phyloP scores from a whole-genome alignment of 495 filamentous ascomycete genomes.

The Penicillium simplicissimum region DNA sequence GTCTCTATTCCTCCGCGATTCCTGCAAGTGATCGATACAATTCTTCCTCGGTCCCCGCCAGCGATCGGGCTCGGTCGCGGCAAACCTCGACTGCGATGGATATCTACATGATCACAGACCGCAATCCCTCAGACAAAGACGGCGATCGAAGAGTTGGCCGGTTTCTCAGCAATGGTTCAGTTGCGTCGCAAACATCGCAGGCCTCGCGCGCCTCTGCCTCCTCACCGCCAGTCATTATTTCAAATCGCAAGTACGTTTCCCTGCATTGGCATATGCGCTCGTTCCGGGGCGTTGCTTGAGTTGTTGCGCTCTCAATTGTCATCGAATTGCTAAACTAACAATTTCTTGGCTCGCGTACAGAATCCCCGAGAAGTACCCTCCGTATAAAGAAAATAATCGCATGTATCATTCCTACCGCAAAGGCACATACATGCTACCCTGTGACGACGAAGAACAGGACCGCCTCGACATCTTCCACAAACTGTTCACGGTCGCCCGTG shows the following conservation, averaged over 20 bases:
- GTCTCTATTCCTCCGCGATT: slow-evolving; percentile 33
- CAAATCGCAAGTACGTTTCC: slow-evolving; percentile 38
- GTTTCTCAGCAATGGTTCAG: slow-evolving; percentile 39
- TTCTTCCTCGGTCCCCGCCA: slow-evolving; percentile 8
- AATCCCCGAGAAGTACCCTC: slow-evolving; percentile 36
- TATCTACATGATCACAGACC: slow-evolving; percentile 42
- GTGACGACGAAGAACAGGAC: slow-evolving; percentile 66
- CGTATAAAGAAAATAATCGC: slow-evolving; percentile 49
- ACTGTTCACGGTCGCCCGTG: slow-evolving; percentile 67
- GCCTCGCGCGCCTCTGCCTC: slow-evolving; percentile 24
- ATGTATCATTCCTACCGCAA: slow-evolving; percentile 50
- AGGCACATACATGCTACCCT: slow-evolving; percentile 52
- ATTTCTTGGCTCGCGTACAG: slow-evolving; percentile 23
- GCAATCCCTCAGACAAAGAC: slow-evolving; percentile 30
- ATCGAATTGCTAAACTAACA: background rate
- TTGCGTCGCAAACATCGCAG: slow-evolving; percentile 27
- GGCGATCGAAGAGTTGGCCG: slow-evolving; percentile 24
- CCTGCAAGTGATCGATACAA: slow-evolving; percentile 25
- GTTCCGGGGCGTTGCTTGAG: background rate
- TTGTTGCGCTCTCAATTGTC: background rate
- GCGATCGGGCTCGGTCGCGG: slow-evolving; percentile 35
- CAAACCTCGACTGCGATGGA: slow-evolving; percentile 49
- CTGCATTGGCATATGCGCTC: too few relatives aligned
- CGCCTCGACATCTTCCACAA: slow-evolving; percentile 79
- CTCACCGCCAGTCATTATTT: slow-evolving; percentile 24